phyloP scores from a whole-genome alignment of 371 early-diverging fungal species.

The Caulochytrium protostelioides region DNA sequence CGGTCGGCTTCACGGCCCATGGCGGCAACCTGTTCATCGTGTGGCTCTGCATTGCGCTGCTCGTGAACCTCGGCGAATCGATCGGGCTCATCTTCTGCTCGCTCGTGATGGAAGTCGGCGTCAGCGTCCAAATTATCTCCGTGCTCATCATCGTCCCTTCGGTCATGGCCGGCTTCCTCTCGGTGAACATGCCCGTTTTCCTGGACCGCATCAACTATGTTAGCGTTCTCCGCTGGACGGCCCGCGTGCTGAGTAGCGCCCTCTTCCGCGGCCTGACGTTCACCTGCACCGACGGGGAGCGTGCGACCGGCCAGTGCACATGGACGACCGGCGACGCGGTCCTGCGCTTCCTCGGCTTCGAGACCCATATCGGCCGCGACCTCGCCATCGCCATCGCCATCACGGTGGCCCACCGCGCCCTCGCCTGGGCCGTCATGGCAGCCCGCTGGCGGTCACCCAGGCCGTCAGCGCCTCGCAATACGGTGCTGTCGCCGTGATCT shows the following conservation, averaged over 20 bases:
- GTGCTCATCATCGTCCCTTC: conserved; percentile 8
- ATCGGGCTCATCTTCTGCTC: conserved; percentile 20
- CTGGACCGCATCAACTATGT: conserved; percentile 12
- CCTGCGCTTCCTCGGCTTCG: conserved; percentile 9
- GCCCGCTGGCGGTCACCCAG: too few species aligned
- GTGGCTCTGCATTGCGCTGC: conserved; percentile 1
- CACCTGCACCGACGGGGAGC: conserved; percentile 4
- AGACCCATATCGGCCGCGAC: neutral
- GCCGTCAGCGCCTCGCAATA: too few species aligned
- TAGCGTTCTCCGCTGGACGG: conserved; percentile 9
- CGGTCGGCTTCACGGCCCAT: conserved; percentile 6
- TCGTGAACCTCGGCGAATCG: conserved; percentile 12
- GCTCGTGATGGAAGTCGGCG: conserved; percentile 8
- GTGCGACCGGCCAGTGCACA: conserved; percentile 4
- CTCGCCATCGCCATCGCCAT: too few species aligned
- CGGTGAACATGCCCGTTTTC: conserved; percentile 9
- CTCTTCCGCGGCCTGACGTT: conserved; percentile 7
- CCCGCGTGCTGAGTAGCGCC: conserved; percentile 8
- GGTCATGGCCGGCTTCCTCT: conserved; percentile 11
- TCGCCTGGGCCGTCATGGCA: too few species aligned
- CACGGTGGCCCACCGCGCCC: too few species aligned
- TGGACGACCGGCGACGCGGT: conserved; percentile 13
- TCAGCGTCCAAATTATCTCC: conserved; percentile 13
- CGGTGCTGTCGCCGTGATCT: too few species aligned
- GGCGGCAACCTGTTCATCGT: conserved; percentile 6